phyloP scores from a whole-genome alignment of 805 yeast species.

The Saccharomyces jurei region DNA sequence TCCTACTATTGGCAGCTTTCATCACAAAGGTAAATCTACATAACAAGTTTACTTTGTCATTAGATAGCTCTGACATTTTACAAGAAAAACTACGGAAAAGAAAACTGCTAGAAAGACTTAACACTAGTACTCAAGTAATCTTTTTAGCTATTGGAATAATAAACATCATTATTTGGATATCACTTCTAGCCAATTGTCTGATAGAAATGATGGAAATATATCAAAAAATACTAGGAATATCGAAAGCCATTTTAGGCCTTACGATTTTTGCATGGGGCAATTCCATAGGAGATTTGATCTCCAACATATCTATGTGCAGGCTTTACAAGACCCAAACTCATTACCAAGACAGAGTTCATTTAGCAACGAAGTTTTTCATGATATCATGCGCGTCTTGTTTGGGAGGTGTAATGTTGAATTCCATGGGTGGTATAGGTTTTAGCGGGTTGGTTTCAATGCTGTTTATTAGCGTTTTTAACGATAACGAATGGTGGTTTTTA shows the following conservation, averaged over 20 bases:
- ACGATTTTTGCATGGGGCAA: constrained; percentile 92
- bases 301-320: constrained; percentile 74
- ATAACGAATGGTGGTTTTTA: constrained; percentile 18
- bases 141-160: constrained; percentile 22
- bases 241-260: constrained; percentile 83
- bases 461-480: constrained; percentile 12
- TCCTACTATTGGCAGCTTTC: constrained; percentile 8
- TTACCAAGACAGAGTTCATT: constrained; percentile 10
- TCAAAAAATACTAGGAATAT: constrained; percentile 34
- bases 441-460: constrained; percentile 49
- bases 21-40: constrained; percentile 9
- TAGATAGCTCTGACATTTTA: constrained; percentile 4
- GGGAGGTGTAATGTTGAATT: constrained; percentile 82
- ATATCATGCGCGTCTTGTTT: constrained; percentile 92
- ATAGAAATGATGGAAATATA: constrained; percentile 30
- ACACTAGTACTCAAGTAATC: constrained; percentile 9
- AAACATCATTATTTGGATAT: constrained; percentile 29
- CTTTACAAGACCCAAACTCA: constrained; percentile 32
- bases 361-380: constrained; percentile 57
- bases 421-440: constrained; percentile 73
- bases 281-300: constrained; percentile 82
- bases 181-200: constrained; percentile 28
- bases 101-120: constrained; percentile 13
- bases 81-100: constrained; percentile 10
- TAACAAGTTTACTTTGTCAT: constrained; percentile 20